phyloP scores from a whole-genome alignment of 2,329 filamentous ascomycete species.

The Nigrograna mackinnonii region DNA sequence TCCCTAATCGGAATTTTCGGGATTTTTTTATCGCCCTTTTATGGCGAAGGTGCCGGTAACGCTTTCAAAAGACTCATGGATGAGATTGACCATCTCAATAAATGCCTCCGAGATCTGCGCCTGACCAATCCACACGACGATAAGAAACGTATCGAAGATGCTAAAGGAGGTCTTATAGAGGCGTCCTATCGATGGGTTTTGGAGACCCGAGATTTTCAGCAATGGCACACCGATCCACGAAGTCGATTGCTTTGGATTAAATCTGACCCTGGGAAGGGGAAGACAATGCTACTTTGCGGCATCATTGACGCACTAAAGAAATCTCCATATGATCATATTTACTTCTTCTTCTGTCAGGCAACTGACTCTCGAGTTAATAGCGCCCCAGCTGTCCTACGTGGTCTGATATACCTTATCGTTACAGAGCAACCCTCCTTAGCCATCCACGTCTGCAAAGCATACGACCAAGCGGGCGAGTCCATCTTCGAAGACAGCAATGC shows the following conservation, averaged over 20 bases:
- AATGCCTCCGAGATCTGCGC: conserved; percentile 9
- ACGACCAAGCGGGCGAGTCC: conserved; percentile 34
- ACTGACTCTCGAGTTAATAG: conserved; percentile 42
- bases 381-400: conserved; percentile 45
- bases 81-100: conserved; percentile 4
- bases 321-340: conserved; percentile 1
- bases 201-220: conserved; percentile 22
- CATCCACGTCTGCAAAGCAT: conserved; percentile 37
- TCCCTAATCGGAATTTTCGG: conserved; percentile 12
- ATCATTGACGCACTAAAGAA: conserved; percentile 28
- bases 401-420: conserved; percentile 48
- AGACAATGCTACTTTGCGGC: conserved; percentile 39
- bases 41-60: conserved; percentile 1
- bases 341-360: conserved; percentile 50
- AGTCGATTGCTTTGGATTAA: conserved; percentile 37
- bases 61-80: conserved; percentile 12
- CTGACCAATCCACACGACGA: conserved; percentile 13
- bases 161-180: conserved; percentile 23
- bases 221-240: conserved; percentile 22
- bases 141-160: conserved; percentile 4
- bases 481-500: conserved; percentile 48
- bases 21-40: background rate
- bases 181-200: conserved; percentile 41
- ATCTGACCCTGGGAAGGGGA: conserved; percentile 20
- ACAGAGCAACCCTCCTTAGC: conserved; percentile 35